Evolutionary conservation across 192 early-diverging fungal species (phyloP).

Genomic region (Coemansia sp.): DNA sequence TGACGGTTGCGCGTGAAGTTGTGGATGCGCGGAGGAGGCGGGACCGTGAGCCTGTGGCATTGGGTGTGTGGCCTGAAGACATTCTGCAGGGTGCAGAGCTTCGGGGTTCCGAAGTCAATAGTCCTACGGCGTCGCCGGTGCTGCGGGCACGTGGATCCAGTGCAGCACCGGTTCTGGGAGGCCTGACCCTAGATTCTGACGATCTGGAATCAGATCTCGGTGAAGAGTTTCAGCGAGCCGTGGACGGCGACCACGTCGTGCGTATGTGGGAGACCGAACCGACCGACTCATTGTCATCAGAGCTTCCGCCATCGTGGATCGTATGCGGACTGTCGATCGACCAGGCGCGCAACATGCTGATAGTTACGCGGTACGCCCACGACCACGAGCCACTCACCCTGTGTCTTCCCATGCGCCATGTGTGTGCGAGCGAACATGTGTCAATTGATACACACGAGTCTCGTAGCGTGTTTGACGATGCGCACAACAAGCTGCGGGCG

Average conservation of each 20-base stretch:
- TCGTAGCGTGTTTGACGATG: constrained; percentile 55
- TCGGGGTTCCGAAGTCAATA: too few species aligned
- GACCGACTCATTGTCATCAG: background rate
- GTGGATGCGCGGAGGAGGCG: constrained; percentile 30
- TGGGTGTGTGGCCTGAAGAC: constrained; percentile 33
- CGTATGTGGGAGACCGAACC: constrained; percentile 16
- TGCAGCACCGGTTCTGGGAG: too few species aligned
- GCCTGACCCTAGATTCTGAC: too few species aligned
- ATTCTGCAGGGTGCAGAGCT: background rate
- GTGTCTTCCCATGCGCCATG: constrained; percentile 67
- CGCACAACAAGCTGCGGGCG: constrained; percentile 48
- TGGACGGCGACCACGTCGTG: constrained; percentile 24
- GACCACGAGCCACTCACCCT: constrained; percentile 60
- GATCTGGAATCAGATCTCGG: too few species aligned
- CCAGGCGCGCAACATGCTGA: constrained; percentile 61
- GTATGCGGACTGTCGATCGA: constrained; percentile 82
- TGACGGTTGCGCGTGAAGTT: constrained; percentile 41
- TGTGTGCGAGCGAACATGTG: background rate
- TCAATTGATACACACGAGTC: background rate
- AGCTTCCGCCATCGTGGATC: constrained; percentile 67
- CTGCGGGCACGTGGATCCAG: background rate
- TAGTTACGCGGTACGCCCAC: constrained; percentile 64
- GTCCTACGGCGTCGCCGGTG: background rate
- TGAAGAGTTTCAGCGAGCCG: background rate
- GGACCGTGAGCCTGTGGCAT: constrained; percentile 15